Percentiles rank a stretch among this genome's conserved stretches.
Evolutionary conservation across 345 rosid genomes (phyloP).

Genomic region (Citrus unshiu): DNA sequence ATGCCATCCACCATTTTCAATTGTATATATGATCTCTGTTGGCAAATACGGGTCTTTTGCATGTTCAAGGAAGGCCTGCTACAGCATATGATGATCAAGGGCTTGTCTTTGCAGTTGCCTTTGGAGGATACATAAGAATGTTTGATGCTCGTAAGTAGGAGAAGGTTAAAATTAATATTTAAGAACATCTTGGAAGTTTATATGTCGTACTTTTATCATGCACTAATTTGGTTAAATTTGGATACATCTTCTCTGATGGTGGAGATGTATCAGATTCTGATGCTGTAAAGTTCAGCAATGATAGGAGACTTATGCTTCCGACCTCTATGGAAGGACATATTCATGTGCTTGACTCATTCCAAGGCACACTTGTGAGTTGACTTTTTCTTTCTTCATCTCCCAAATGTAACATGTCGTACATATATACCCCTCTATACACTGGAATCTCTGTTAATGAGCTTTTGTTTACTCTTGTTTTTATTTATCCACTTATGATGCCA

Average conservation of each 20-base stretch:
- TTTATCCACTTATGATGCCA: background rate
- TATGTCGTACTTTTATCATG: background rate
- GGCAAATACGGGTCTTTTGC: constrained; percentile 55
- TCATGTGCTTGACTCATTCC: constrained; percentile 87
- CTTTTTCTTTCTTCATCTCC: background rate
- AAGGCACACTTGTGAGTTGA: constrained; percentile 74
- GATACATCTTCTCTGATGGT: constrained; percentile 72
- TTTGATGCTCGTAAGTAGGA: constrained; percentile 90
- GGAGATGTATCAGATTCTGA: constrained; percentile 82
- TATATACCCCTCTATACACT: too few relatives aligned
- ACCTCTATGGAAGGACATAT: constrained; percentile 88
- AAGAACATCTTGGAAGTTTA: constrained; percentile 1
- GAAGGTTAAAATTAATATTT: constrained; percentile 48
- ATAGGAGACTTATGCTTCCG: constrained; percentile 87
- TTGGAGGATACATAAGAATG: constrained; percentile 91
- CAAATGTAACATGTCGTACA: background rate
- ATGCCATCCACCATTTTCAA: constrained; percentile 1
- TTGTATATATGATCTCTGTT: constrained; percentile 4
- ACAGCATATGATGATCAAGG: constrained; percentile 96
- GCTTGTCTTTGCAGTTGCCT: constrained; percentile 80
- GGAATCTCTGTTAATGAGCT: too few relatives aligned
- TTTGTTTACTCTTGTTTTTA: too few relatives aligned
- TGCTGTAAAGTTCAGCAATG: constrained; percentile 83
- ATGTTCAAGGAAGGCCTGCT: constrained; percentile 91
- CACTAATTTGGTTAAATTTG: constrained; percentile 12